Evolutionary conservation across 257 asterid genomes (phyloP), one percentile per base, ranked within the genome.

Genomic region (Petunia axillaris): DNA sequence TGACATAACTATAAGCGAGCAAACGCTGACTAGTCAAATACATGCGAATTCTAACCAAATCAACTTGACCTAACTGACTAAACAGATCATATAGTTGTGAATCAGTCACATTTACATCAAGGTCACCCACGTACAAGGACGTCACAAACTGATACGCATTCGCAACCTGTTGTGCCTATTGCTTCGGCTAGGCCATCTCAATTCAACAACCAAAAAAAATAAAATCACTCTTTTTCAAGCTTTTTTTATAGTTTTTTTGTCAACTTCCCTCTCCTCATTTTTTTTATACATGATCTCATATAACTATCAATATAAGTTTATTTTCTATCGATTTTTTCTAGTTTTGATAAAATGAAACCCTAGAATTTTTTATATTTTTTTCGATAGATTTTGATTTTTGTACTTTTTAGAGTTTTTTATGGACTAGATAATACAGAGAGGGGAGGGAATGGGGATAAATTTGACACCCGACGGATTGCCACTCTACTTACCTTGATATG

Each of bases 181-280:
- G 25, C 25, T 25, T 25, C 0, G 25, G 25, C 25, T 25, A 25
- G 25, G 25, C 25, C 25, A 25, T 25, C 25, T 25, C 25, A 25
- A 25, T 25, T 25, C 25, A 25, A 25, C 25, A 25, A 93, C 97
- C 90, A 84, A 93, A 94, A 9, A 97, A 94, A 7, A 91, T 94
- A 25, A 25, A 83, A 77, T 67, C 64, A 4, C 35, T 79, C 85
- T 86, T 84, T 83, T 81, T 50, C 67, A 44, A 73, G 25, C 25
- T 63, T 90, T 91, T 87, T 89, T 84, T 80, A 7, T 1, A 8
- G 11, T 76, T 76, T 64, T 64, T 85, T 85, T 85, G 79, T 80
- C 55, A 25, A 68, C 96, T 92, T 93, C 96, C 97, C 98, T 89
- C 96, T 90, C 96, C 96, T 89, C 93, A 88, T 83, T 86, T 91